Base-by-base conservation (phyloP, 352 stramenopile species). In the Phytopythium boreale region DNA sequence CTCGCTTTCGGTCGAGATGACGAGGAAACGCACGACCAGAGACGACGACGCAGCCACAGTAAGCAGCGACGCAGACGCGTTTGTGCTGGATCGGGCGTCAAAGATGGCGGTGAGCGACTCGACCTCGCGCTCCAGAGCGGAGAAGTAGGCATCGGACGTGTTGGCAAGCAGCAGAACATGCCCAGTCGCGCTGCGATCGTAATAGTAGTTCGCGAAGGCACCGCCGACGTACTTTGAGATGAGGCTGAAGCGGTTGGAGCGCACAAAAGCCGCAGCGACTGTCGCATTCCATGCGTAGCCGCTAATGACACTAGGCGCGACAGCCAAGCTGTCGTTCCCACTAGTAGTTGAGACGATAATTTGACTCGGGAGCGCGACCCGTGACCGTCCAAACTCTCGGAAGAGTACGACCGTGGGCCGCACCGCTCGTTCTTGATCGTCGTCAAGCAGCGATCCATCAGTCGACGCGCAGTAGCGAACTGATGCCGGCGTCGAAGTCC, bases 111-210 rank as follows among this genome's bases (percentile, higher is more conserved):
- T 69, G 6, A 80, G 31, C 12, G 60, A 41, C 15, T 74, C 22
- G 0, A 56, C 26, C 22, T 70, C 51, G 9, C 19, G 3, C 8
- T 71, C 6, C 0, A 80, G 46, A 15, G n/a, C 27, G 1, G 39
- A 9, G 47, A 78, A 69, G 36, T 76, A 71, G 15, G 39, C 2
- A 5, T 56, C 63, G 2, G 49, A 58, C 5, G 46, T 29, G 41
- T 80, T 60, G 3, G 75, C 74, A 51, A 83, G 79, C 8, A 83
- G 47, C 26, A 83, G 64, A 57, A 83, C 75, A 36, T 83, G 72
- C 5, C 61, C 75, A 5, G 56, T 19, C 0, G 70, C 75, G 0
- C 31, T 26, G 4, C 22, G 17, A 44, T 83, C 75, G 60, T 72
- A 83, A 34, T 74, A 71, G 43, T 74, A 77, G 11, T 51, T 62